These are phyloP conservation scores for Cladobotryum mycophilum DNA, from an alignment of 2,329 filamentous ascomycete species.

Conservation along the genomic window DNA sequence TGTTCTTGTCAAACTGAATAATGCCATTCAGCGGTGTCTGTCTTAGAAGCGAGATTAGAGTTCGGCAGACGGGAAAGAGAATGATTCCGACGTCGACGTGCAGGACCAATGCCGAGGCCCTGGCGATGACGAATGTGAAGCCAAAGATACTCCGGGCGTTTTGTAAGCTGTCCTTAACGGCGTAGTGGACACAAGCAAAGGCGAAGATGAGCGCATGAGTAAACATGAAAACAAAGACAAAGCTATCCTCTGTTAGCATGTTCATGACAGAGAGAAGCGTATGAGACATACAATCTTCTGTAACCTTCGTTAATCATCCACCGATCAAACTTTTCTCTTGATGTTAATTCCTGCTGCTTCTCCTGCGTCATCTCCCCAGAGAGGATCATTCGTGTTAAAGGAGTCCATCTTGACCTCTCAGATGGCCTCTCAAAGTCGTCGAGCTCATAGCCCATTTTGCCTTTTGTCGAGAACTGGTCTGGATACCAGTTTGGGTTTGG, in stretches of 20 bases:
- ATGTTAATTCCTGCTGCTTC: slow-evolving; percentile 59
- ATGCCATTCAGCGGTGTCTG: slow-evolving; percentile 80
- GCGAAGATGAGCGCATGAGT: slow-evolving; percentile 71
- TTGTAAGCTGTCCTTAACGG: slow-evolving; percentile 68
- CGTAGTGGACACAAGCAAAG: slow-evolving; percentile 75
- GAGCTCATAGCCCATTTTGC: slow-evolving; percentile 23
- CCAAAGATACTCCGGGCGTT: slow-evolving; percentile 63
- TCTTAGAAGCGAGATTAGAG: slow-evolving; percentile 72
- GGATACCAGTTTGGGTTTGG: no score
- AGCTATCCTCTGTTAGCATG: slow-evolving; percentile 39
- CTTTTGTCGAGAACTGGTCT: no score
- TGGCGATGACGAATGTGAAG: slow-evolving; percentile 68
- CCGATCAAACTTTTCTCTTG: slow-evolving; percentile 67
- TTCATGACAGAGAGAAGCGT: background rate
- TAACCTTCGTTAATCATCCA: slow-evolving; percentile 92
- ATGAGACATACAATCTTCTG: slow-evolving; percentile 60
- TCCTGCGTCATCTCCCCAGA: slow-evolving; percentile 77
- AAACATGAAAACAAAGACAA: slow-evolving; percentile 68
- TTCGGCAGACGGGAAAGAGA: slow-evolving; percentile 76
- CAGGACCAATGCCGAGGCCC: slow-evolving; percentile 67
- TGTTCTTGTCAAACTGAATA: slow-evolving; percentile 85
- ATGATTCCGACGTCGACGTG: slow-evolving; percentile 78
- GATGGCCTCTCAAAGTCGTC: slow-evolving; percentile 36
- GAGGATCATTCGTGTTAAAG: slow-evolving; percentile 73
- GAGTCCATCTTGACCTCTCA: slow-evolving; percentile 76